Conservation (phyloP, 371 early-diverging fungal genomes). For the Mortierella sp. region DNA sequence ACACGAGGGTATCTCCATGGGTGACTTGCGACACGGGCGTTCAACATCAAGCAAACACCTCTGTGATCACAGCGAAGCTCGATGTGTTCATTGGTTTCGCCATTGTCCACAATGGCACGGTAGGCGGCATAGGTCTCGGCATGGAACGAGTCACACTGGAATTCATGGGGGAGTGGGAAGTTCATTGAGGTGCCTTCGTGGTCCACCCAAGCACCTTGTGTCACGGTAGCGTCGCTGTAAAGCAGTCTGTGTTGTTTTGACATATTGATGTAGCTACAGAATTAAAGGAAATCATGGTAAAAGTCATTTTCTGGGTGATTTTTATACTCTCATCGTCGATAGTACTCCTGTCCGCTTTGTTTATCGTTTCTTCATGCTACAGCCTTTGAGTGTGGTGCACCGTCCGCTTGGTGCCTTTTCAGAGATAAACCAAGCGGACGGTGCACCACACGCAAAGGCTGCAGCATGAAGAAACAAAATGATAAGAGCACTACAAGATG, state of each 20-base stretch:
- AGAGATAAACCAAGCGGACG: too few relatives aligned
- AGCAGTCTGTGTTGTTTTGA: not conserved
- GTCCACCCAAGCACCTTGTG: constrained; percentile 14
- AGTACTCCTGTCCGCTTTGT: too few relatives aligned
- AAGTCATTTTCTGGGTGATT: not conserved
- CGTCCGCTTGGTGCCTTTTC: too few relatives aligned
- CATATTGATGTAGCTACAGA: not conserved
- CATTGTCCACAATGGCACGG: constrained; percentile 15
- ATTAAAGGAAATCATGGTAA: not conserved
- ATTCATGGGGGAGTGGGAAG: not conserved
- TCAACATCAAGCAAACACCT: constrained; percentile 14
- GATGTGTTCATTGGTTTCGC: not conserved
- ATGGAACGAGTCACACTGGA: not conserved
- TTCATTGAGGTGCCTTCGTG: not conserved
- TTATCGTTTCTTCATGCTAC: too few relatives aligned
- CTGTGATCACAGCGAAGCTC: constrained; percentile 14
- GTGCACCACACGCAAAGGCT: too few relatives aligned
- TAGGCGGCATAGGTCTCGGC: constrained; percentile 2
- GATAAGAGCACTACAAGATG: not conserved
- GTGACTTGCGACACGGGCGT: not conserved
- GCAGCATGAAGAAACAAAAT: not conserved
- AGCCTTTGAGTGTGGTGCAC: too few relatives aligned
- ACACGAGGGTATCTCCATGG: not conserved
- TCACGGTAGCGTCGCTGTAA: constrained; percentile 5
- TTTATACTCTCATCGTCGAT: too few relatives aligned